These are phyloP conservation scores for Debaryomyces subglobosus DNA, from an alignment of 1,139 yeast genomes.

Conservation along the genomic window DNA sequence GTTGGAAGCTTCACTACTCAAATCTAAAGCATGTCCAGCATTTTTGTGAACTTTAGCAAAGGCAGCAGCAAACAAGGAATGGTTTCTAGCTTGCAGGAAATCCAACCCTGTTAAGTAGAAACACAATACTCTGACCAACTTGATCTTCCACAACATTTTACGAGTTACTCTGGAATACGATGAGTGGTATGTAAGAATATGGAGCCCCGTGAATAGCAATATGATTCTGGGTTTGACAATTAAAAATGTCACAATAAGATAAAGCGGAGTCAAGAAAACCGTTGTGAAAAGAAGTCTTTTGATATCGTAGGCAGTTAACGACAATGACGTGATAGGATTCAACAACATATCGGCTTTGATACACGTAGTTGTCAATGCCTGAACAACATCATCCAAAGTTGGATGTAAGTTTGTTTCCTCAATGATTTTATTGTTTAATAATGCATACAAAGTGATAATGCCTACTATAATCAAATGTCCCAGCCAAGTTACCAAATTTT, in stretches of 20 bases:
- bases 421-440: conserved; percentile 52
- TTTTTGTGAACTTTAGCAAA: conserved; percentile 62
- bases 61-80: conserved; percentile 56
- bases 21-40: conserved; percentile 34
- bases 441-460: conserved; percentile 65
- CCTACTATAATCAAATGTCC: conserved; percentile 81
- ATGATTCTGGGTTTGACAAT: conserved; percentile 73
- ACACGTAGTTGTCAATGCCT: conserved; percentile 73
- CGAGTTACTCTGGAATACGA: conserved; percentile 81
- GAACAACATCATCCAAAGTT: conserved; percentile 87
- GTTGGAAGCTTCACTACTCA: conserved; percentile 23
- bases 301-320: conserved; percentile 75
- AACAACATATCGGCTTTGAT: conserved; percentile 76
- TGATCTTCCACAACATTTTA: conserved; percentile 80
- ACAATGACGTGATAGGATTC: conserved; percentile 72
- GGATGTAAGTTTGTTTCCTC: conserved; percentile 68
- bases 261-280: conserved; percentile 80
- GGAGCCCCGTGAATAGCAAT: conserved; percentile 60
- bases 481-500: conserved; percentile 68
- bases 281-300: conserved; percentile 81
- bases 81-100: conserved; percentile 59
- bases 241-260: conserved; percentile 68
- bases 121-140: conserved; percentile 65
- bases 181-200: conserved; percentile 81
- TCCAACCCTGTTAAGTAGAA: conserved; percentile 89